phyloP scores from a whole-genome alignment of 148 eudicot species.

The Cornus florida region DNA sequence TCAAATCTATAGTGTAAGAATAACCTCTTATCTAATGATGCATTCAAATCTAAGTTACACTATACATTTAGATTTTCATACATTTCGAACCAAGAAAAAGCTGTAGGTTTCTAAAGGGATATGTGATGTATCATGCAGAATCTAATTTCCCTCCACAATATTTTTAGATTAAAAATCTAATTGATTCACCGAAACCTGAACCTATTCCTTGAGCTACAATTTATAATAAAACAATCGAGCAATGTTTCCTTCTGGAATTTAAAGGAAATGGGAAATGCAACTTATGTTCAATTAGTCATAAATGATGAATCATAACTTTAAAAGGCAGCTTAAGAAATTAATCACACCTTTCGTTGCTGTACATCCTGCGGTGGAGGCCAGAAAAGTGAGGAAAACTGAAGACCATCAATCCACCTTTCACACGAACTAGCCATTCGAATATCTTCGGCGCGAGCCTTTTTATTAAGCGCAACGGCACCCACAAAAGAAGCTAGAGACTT shows the following conservation, averaged over 20 bases:
- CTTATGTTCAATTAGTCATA: not conserved
- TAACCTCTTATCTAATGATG: no score
- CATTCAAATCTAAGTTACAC: no score
- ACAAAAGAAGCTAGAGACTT: slow-evolving; percentile 21
- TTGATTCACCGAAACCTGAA: not conserved
- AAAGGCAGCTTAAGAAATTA: not conserved
- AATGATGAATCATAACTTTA: not conserved
- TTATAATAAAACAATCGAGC: no score
- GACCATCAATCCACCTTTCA: slow-evolving; percentile 87
- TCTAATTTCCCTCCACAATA: not conserved
- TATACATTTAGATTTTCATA: no score
- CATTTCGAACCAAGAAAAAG: no score
- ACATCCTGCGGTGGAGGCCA: slow-evolving; percentile 89
- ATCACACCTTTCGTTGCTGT: slow-evolving; percentile 73
- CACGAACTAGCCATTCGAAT: slow-evolving; percentile 56
- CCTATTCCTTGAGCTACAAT: not conserved
- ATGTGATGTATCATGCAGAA: not conserved
- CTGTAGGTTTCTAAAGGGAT: no score
- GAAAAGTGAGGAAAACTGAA: slow-evolving; percentile 83
- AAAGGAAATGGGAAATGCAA: not conserved
- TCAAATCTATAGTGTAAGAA: no score
- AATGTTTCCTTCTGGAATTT: not conserved
- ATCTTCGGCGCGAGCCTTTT: not conserved
- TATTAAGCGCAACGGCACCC: slow-evolving; percentile 13
- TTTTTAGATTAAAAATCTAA: not conserved